Base-by-base conservation (phyloP, 805 yeast genomes). In the Ogataea neopini region DNA sequence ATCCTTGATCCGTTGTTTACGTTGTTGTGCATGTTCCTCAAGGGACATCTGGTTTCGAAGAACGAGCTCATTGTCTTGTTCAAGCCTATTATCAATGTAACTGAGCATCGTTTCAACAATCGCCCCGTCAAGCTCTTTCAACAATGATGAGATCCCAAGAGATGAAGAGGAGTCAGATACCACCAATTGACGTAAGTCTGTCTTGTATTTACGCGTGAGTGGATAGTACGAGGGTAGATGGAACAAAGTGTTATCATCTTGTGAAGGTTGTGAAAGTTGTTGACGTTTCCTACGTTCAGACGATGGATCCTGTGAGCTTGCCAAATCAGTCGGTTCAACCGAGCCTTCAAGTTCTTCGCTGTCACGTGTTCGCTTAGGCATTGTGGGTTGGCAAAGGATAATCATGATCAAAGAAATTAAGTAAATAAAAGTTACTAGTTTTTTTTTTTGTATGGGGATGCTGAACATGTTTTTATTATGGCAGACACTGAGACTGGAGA, bases 221-320 rank as follows among this genome's bases (percentile, higher is more conserved):
- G 68, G 68, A 36, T 53, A 63, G 45, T 59, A 56, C 1, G 53
- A 43, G 2, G 66, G 67, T 10, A 63, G 35, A n/a, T 47, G 46
- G 25, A 57, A 46, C 3, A 28, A 19, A 8, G 35, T n/a, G 8
- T 17, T 7, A 6, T 33, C 6, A n/a, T 11, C n/a, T 32, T 34
- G 19, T 15, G 40, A 19, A 6, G 14, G 18, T 18, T n/a, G 34
- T 18, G 25, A 36, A 6, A 22, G 15, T 3, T 41, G 38, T 8
- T 38, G 22, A 15, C 34, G 43, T 40, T 40, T 30, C 17, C 34
- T 4, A 14, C 34, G 15, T 22, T 8, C 25, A 5, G 25, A 22
- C 25, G 25, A 6, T 8, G 8, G 8, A 8, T 22, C 8, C 25
- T 22, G 25, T 6, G 25, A 22, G 8, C 25, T 22, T 8, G 7